Base-by-base conservation (phyloP, 805 yeast species). In the Ogataea trehaloabstinens region DNA sequence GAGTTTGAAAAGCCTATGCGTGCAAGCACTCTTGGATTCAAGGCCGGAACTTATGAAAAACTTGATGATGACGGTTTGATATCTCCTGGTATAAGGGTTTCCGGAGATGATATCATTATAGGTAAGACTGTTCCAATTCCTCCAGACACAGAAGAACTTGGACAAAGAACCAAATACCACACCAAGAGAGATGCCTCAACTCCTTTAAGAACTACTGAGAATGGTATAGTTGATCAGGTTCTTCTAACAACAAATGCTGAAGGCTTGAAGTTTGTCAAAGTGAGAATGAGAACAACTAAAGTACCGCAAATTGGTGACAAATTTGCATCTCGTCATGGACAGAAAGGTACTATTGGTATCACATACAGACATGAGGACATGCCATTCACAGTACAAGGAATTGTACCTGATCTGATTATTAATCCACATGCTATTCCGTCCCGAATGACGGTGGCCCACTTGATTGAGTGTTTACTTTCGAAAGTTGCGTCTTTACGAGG, bases 361-460 rank as follows among this genome's bases (percentile, higher is more conserved):
- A 93, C 99, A 0, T 93, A 91, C 63, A 80, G 97, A 63, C 93
- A 91, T 63, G 99, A 93, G 66, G 99, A 93, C 63, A 91, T 93
- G 98, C 99, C 99, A 20, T 93, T 93, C 64, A 82, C 95, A 6
- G 74, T 87, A 3, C 95, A 91, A 64, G 99, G 99, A 64, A 67
- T 91, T 61, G 97, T 91, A 27, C 99, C 99, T 6, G 99, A 93
- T 69, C 74, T 93, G 60, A 88, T 93, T 57, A 93, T 93, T 63
- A 93, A 93, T 65, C 99, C 99, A 2, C 99, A 93, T 68, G 99
- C 98, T 61, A 93, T 93, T 77, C 99, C 99, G 53, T 93, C 99
- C 42, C 97, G 99, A 78, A 93, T 93, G 99, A 93, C 99, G 28
- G 99, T 93, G 45, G 99, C 99, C 35, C 98, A 93, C 74, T 83